Evolutionary conservation across 2,329 filamentous ascomycete species (phyloP).

Genomic region (Cladorrhinum sp.): DNA sequence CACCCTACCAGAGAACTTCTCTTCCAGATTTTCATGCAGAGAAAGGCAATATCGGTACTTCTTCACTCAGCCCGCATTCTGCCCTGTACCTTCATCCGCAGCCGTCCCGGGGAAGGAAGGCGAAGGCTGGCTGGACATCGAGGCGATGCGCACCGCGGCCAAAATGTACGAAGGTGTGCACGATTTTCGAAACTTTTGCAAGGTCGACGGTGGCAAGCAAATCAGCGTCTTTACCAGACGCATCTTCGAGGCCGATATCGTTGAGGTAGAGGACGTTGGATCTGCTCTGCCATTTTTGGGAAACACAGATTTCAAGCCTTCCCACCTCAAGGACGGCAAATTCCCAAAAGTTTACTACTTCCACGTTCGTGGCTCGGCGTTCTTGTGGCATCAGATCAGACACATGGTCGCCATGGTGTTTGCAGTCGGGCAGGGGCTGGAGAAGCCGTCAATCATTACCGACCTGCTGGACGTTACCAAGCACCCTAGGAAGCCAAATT

Average conservation of each 20-base stretch:
- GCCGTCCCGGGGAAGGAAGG: slow-evolving; percentile 37
- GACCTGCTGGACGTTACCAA: slow-evolving; percentile 69
- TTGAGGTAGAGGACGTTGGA: slow-evolving; percentile 57
- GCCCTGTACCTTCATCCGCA: slow-evolving; percentile 54
- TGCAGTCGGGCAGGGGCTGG: slow-evolving; percentile 82
- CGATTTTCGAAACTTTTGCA: slow-evolving; percentile 97
- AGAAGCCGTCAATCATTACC: slow-evolving; percentile 68
- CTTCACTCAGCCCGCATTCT: slow-evolving; percentile 90
- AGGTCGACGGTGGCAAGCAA: slow-evolving; percentile 85
- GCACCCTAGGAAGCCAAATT: slow-evolving; percentile 75
- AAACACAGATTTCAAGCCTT: slow-evolving; percentile 42
- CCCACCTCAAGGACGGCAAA: slow-evolving; percentile 19
- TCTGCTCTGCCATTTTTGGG: slow-evolving; percentile 56
- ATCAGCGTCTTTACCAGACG: slow-evolving; percentile 76
- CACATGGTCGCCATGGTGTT: slow-evolving; percentile 94
- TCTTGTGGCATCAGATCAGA: slow-evolving; percentile 97
- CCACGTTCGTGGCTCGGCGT: slow-evolving; percentile 83
- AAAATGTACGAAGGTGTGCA: slow-evolving; percentile 76
- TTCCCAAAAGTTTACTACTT: slow-evolving; percentile 78
- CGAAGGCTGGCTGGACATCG: slow-evolving; percentile 78
- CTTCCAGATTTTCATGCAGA: slow-evolving; percentile 86
- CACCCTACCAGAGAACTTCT: slow-evolving; percentile 72
- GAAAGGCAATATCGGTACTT: slow-evolving; percentile 94
- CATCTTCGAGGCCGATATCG: slow-evolving; percentile 78
- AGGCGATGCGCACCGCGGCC: slow-evolving; percentile 79